These are phyloP conservation scores for Xanthoconium stramineum DNA, from an alignment of 768 basidiomycete species.

Conservation along the genomic window DNA sequence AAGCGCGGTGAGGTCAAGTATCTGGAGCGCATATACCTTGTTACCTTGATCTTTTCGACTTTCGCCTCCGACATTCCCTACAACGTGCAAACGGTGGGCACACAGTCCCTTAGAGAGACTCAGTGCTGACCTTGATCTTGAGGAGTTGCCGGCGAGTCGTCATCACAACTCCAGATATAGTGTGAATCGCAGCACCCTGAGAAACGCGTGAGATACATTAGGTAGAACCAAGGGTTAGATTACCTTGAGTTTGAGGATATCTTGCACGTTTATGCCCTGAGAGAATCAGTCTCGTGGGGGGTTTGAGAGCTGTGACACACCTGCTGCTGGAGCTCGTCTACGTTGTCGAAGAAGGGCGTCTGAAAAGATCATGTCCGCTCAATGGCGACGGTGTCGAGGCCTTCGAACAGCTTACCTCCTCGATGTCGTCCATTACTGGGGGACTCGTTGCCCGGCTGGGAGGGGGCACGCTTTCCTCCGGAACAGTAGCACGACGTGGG, in stretches of 20 bases:
- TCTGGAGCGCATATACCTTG: constrained; percentile 15
- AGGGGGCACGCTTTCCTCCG: constrained; percentile 26
- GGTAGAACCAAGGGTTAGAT: constrained; percentile 4
- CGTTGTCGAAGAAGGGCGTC: constrained; percentile 66
- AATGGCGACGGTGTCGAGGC: not conserved
- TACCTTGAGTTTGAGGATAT: constrained; percentile 91
- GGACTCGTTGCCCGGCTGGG: constrained; percentile 27
- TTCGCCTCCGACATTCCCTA: constrained; percentile 97
- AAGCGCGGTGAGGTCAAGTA: not conserved
- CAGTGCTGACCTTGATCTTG: constrained; percentile 77
- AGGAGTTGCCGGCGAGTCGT: constrained; percentile 85
- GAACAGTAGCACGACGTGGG: constrained; percentile 27
- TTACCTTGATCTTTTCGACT: constrained; percentile 93
- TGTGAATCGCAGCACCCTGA: constrained; percentile 78
- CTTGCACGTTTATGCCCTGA: constrained; percentile 93
- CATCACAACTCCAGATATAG: constrained; percentile 86
- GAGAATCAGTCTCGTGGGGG: not conserved
- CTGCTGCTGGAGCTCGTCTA: constrained; percentile 85
- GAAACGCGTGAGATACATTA: not conserved
- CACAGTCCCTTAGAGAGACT: not conserved
- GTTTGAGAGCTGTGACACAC: constrained; percentile 36
- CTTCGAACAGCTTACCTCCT: constrained; percentile 33
- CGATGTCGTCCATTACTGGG: constrained; percentile 35
- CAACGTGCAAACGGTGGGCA: not conserved
- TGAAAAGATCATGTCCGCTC: constrained; percentile 19